Evolutionary conservation across 208 protist genomes (phyloP).

Genomic region (Endotrypanum monterogeii): DNA sequence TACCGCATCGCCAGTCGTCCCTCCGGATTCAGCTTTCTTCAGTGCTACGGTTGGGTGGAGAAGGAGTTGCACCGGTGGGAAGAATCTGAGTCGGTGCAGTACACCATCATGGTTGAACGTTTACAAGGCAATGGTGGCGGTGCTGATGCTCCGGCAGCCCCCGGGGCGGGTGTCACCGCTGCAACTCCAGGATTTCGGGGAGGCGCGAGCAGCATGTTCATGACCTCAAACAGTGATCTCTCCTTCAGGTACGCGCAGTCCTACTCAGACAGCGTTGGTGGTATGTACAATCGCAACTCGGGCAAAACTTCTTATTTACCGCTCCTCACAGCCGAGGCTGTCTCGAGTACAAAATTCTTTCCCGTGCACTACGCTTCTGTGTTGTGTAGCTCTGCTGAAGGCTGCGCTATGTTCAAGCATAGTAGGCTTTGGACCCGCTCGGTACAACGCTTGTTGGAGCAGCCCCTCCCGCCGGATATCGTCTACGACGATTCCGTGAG

Average conservation of each 20-base stretch:
- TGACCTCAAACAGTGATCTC: constrained; percentile 17
- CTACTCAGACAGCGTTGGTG: constrained; percentile 40
- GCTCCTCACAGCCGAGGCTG: constrained; percentile 38
- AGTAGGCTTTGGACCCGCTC: constrained; percentile 82
- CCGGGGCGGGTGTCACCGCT: neutral
- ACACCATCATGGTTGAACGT: constrained; percentile 51
- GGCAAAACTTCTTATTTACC: constrained; percentile 29
- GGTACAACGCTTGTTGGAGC: constrained; percentile 62
- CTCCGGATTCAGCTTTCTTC: constrained; percentile 82
- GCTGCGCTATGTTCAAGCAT: constrained; percentile 81
- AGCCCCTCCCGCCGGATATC: constrained; percentile 75
- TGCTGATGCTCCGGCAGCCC: neutral
- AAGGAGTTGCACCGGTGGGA: constrained; percentile 86
- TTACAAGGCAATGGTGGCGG: constrained; percentile 48
- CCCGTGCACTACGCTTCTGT: constrained; percentile 83
- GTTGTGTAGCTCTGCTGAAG: constrained; percentile 75
- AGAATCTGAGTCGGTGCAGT: constrained; percentile 53
- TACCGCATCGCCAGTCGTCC: constrained; percentile 82
- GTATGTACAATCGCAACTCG: constrained; percentile 17
- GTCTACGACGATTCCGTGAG: constrained; percentile 54
- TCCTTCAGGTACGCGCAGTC: constrained; percentile 43
- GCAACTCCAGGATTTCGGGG: neutral
- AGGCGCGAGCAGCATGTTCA: constrained; percentile 6
- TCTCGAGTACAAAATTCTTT: constrained; percentile 57
- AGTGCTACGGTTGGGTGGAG: constrained; percentile 86